Percentiles rank a stretch among this genome's conserved stretches.
phyloP scores from a whole-genome alignment of 305 asterid genomes.

The Nicotiana rustica region DNA sequence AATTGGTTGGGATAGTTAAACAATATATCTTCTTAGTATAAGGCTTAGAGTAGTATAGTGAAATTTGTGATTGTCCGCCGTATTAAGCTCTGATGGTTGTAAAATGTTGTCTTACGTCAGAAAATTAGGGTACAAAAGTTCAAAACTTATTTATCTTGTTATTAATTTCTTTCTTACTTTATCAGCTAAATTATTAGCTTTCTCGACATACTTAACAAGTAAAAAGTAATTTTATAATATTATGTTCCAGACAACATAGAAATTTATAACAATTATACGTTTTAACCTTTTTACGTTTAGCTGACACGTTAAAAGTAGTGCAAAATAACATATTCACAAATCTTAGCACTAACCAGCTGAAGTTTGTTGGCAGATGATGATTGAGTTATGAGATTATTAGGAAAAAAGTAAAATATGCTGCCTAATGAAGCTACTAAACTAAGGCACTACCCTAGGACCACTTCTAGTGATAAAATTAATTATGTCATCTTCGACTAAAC shows the following conservation, averaged over 20 bases:
- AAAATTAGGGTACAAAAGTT: neutral
- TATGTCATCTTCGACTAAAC: neutral
- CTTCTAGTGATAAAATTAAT: neutral
- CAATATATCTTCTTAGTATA: too few relatives aligned
- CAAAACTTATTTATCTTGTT: neutral
- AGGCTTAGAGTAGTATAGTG: too few relatives aligned
- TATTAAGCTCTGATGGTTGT: neutral
- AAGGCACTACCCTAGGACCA: neutral
- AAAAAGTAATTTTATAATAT: neutral
- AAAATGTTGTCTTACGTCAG: neutral
- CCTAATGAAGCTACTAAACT: neutral
- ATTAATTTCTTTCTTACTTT: neutral
- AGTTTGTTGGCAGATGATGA: neutral
- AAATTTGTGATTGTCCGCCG: too few relatives aligned
- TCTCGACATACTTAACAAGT: neutral
- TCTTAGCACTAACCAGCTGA: neutral
- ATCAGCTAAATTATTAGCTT: neutral
- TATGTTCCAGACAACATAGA: neutral
- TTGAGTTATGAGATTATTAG: neutral
- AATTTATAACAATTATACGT: neutral
- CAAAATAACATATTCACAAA: neutral
- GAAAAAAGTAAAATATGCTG: conserved; percentile 9
- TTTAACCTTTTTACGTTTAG: neutral
- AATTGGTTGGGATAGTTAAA: too few relatives aligned
- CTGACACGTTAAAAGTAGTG: neutral